Conservation (phyloP, 306 rosid species). For the Cyclanthera cordifolia region DNA sequence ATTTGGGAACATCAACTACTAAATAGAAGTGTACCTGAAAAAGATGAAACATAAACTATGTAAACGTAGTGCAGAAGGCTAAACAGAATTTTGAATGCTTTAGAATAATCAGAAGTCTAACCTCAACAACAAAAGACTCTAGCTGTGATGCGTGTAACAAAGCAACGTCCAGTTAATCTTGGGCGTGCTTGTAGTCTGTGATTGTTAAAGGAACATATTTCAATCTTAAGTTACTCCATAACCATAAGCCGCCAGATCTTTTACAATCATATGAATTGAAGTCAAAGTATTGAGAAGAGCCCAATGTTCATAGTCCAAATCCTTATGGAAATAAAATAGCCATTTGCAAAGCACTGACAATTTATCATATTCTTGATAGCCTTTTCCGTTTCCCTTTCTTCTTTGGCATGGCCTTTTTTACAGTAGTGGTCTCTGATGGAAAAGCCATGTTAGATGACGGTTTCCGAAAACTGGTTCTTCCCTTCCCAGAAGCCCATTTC, state of each 20-base stretch:
- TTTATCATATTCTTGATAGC: constrained; percentile 42
- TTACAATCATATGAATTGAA: background rate
- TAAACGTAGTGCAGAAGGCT: background rate
- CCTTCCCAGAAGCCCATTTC: constrained; percentile 49
- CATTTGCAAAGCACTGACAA: background rate
- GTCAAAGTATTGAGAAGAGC: background rate
- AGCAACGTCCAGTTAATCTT: background rate
- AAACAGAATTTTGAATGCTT: background rate
- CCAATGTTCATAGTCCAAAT: background rate
- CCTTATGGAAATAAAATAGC: background rate
- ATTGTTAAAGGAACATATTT: background rate
- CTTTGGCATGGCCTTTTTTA: constrained; percentile 21
- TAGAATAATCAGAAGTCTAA: background rate
- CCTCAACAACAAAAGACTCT: background rate
- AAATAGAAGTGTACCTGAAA: background rate
- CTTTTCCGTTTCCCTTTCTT: constrained; percentile 41
- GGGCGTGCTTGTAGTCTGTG: constrained; percentile 1
- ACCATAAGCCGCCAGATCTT: background rate
- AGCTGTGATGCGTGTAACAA: background rate
- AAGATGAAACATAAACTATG: background rate
- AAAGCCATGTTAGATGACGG: constrained; percentile 28
- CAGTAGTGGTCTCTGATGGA: constrained; percentile 21
- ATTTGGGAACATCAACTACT: background rate
- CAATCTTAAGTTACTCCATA: background rate
- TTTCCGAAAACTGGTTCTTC: constrained; percentile 42